Evolutionary conservation across 2,329 filamentous ascomycete species (phyloP), one percentile per base, ranked within the genome.

Genomic region (Xylariaceae sp.): DNA sequence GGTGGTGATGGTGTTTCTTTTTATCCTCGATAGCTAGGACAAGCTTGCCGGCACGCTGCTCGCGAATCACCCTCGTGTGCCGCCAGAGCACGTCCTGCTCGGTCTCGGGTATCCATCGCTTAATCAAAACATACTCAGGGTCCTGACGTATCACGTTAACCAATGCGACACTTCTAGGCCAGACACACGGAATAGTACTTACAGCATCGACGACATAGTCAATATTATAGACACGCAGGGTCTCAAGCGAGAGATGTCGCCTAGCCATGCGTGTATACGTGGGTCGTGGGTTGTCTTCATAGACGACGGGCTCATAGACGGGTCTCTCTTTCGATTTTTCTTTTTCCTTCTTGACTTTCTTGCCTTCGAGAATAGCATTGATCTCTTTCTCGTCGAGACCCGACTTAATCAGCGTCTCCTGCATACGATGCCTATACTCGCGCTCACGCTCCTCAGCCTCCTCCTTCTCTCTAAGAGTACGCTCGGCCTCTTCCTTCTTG

Each of bases 21-120:
- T 69, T 68, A 57, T 72, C 80, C 55, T 81, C 78, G 42, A 83
- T 72, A 49, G 71, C 65, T 51, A 79, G 69, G 13, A 80, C 71
- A 35, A 77, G 68, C 63, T 75, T 78, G 32, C 70, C 65, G 39
- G 67, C 68, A 6, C 77, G 75, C 67, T 77, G 78, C 64, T 85
- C 81, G n/a, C 85, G 84, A 58, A 90, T 69, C 36, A 79, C 74
- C 57, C 79, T 79, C 3, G 88, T 91, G 72, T 92, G 87, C 36
- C 83, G 80, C 80, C 89, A 92, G 42, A 91, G 80, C 51, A 84
- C 75, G 53, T 90, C 82, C 65, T 91, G 88, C 67, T 91, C 82
- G 57, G 82, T 81, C 62, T 91, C 85, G 3, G 83, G 81, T 45
- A 92, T 84, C 83, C 84, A 89, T 50, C 84, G 79, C 71, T 88